Base-by-base conservation (phyloP, 2,329 filamentous ascomycete species). In the Neofusicoccum cordaticola region DNA sequence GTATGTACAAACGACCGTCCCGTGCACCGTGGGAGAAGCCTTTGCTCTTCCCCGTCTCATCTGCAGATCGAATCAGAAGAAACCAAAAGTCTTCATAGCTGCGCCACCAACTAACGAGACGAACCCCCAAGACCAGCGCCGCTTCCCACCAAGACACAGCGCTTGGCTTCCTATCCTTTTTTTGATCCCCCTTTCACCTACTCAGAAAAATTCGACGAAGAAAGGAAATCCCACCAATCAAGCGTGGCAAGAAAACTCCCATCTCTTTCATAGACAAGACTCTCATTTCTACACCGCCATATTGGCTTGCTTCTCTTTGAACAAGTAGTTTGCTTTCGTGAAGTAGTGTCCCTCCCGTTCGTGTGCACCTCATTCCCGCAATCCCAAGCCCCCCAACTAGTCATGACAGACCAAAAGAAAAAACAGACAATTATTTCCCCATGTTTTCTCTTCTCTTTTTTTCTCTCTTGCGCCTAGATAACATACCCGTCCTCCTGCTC, bases 401-500 rank as follows among this genome's bases (percentile, higher is more conserved):
- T 7, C 27, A 31, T 31, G 27, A 39, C 13, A 39, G 37, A 39
- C 9, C 12, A 39, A 39, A 39, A 4, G 13, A 7, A 39, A 4
- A 13, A 39, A 11, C 9, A 13, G 13, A 39, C 9, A 39, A 39
- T 13, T 44, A n/a, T n/a, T 44, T 44, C n/a, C 7, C n/a, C 42
- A 44, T 8, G 17, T 37, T 34, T 47, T 45, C 42, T 47, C 12
- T 13, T 47, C 31, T 19, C 56, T 13, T 27, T 35, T n/a, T 37
- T 37, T 17, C n/a, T n/a, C 42, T 13, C 19, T 27, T 56, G 17
- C 12, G 4, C 35, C 74, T 68, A 77, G 12, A 78, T 72, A 1
- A 69, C 68, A 53, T 75, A 62, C 1, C 75, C 75, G 17, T 75
- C 74, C 27, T 73, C 72, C 57, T 74, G 74, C 22, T 64, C 63